A percentile compares a stretch with the other conserved stretches of the same genome.
Evolutionary conservation across 768 basidiomycete species (phyloP).

Genomic region (Naganishia antarctica): DNA sequence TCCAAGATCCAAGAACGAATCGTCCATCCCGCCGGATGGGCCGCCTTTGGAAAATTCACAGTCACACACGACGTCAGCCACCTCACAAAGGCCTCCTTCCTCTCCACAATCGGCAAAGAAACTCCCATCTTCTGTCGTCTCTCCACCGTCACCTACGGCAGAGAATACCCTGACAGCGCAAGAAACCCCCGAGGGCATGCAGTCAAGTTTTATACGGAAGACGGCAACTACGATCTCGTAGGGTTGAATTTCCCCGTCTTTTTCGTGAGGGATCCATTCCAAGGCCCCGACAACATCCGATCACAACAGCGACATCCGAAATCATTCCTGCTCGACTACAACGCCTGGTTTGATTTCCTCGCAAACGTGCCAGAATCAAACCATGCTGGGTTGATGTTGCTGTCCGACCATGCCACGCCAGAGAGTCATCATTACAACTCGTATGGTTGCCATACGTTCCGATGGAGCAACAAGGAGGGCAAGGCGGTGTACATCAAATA

Average conservation of each 20-base stretch:
- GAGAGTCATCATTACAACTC: constrained; percentile 34
- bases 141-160: constrained; percentile 43
- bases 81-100: constrained; percentile 44
- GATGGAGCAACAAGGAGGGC: constrained; percentile 37
- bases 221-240: constrained; percentile 53
- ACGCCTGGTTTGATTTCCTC: constrained; percentile 47
- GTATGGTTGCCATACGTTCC: constrained; percentile 41
- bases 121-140: constrained; percentile 41
- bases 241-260: constrained; percentile 45
- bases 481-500: constrained; percentile 41
- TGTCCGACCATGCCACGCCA: constrained; percentile 45
- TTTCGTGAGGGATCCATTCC: constrained; percentile 36
- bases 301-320: constrained; percentile 47
- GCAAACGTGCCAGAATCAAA: constrained; percentile 42
- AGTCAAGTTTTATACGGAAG: constrained; percentile 52
- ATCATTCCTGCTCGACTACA: constrained; percentile 44
- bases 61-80: constrained; percentile 42
- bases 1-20: constrained; percentile 43
- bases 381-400: constrained; percentile 44
- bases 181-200: constrained; percentile 39
- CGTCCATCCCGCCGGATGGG: constrained; percentile 42
- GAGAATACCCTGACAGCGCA: constrained; percentile 36
- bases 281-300: constrained; percentile 35
- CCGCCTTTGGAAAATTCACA: constrained; percentile 36
- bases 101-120: constrained; percentile 35